A percentile compares a stretch with the other conserved stretches of the same genome.
These are phyloP conservation scores for Cladosporium sphaerospermum DNA, from an alignment of 2,329 filamentous ascomycete species.

Conservation along the genomic window DNA sequence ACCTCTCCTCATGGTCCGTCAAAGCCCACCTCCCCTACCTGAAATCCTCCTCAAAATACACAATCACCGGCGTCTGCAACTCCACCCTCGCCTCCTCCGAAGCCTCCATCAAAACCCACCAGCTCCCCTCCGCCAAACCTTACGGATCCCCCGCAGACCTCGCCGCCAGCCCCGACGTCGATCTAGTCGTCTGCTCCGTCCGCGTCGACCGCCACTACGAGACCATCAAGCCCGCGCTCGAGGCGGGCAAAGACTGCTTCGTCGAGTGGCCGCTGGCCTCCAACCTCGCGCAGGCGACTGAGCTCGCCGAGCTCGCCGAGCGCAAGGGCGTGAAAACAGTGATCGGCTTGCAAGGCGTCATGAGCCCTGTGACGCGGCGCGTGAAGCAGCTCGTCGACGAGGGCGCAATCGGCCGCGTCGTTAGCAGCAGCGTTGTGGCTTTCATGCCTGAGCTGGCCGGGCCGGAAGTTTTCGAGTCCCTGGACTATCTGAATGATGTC, in stretches of 20 bases:
- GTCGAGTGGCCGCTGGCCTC: slow-evolving; percentile 47
- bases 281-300: slow-evolving; percentile 37
- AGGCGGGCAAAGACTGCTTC: slow-evolving; percentile 44
- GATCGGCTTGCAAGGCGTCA: slow-evolving; percentile 44
- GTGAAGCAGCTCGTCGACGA: slow-evolving; percentile 38
- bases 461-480: slow-evolving; percentile 13
- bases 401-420: slow-evolving; percentile 40
- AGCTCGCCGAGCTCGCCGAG: slow-evolving; percentile 38
- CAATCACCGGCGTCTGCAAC: slow-evolving; percentile 47
- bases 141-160: slow-evolving; percentile 40
- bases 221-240: slow-evolving; percentile 37
- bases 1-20: slow-evolving; percentile 49
- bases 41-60: slow-evolving; percentile 40
- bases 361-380: slow-evolving; percentile 35
- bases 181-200: slow-evolving; percentile 43
- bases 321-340: slow-evolving; percentile 38
- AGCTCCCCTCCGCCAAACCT: slow-evolving; percentile 35
- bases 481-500: slow-evolving; percentile 46
- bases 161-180: slow-evolving; percentile 42
- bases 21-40: slow-evolving; percentile 56
- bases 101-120: slow-evolving; percentile 37
- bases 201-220: slow-evolving; percentile 40
- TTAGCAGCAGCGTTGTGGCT: slow-evolving; percentile 25
- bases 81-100: slow-evolving; percentile 38
- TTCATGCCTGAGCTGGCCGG: slow-evolving; percentile 23